These are phyloP conservation scores for Flagelloscypha sp. DNA, from an alignment of 768 basidiomycete genomes.

Conservation along the genomic window DNA sequence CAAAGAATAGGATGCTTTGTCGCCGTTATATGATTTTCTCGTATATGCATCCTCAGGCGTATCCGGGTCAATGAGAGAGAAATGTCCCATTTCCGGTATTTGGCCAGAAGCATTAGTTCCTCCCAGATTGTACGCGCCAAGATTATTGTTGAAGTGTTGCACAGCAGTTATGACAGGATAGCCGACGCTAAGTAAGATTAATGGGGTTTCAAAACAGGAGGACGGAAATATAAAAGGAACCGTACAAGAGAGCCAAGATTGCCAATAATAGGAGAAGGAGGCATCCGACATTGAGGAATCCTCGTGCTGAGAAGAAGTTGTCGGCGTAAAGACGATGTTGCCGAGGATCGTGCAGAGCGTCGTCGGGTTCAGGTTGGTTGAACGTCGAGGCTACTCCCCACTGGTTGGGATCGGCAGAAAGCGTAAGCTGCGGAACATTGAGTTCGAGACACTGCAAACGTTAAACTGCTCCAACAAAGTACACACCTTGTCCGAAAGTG, in stretches of 20 bases:
- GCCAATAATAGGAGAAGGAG: background rate
- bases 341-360: slow-evolving; percentile 36
- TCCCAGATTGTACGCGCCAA: slow-evolving; percentile 28
- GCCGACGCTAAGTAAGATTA: slow-evolving; percentile 19
- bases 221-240: background rate
- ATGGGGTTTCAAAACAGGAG: background rate
- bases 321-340: slow-evolving; percentile 25
- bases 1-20: slow-evolving; percentile 37
- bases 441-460: background rate
- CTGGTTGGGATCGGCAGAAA: background rate
- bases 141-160: background rate
- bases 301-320: slow-evolving; percentile 1
- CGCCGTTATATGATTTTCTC: slow-evolving; percentile 30
- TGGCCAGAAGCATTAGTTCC: slow-evolving; percentile 45
- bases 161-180: slow-evolving; percentile 35
- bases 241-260: slow-evolving; percentile 3
- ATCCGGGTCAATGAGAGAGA: slow-evolving; percentile 45
- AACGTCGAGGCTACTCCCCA: background rate
- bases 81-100: slow-evolving; percentile 29
- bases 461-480: background rate
- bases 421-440: background rate
- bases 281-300: slow-evolving; percentile 4
- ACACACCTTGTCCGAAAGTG: slow-evolving; percentile 1
- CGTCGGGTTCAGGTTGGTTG: slow-evolving; percentile 19
- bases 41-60: slow-evolving; percentile 36